Conservation (phyloP, 768 basidiomycete genomes). For the Phanerochaete sordida region DNA sequence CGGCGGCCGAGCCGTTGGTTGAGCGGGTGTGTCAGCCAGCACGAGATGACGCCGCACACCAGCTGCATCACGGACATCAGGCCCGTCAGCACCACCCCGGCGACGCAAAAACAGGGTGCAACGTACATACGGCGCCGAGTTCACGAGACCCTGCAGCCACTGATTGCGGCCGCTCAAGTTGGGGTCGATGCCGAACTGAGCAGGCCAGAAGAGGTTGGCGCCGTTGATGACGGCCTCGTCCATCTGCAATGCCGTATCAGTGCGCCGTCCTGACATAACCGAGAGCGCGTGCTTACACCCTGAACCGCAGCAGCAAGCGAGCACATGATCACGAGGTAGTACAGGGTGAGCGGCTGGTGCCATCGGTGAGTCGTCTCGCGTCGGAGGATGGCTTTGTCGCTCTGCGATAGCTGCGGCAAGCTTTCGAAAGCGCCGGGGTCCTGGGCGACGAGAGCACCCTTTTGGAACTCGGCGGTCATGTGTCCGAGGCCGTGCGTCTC, state of each 20-base stretch:
- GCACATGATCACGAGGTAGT: conserved; percentile 52
- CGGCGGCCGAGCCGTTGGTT: conserved; percentile 57
- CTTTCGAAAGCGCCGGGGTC: conserved; percentile 46
- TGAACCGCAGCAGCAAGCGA: conserved; percentile 79
- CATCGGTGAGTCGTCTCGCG: conserved; percentile 45
- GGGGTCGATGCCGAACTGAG: conserved; percentile 51
- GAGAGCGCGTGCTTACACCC: conserved; percentile 33
- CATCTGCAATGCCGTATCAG: conserved; percentile 25
- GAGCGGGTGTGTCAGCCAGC: conserved; percentile 69
- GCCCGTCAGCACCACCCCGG: not conserved
- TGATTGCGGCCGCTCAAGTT: conserved; percentile 38
- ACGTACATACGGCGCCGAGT: conserved; percentile 50
- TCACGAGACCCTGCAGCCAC: conserved; percentile 75
- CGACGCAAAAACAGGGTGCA: not conserved
- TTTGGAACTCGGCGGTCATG: conserved; percentile 45
- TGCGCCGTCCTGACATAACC: conserved; percentile 9
- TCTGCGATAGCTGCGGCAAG: conserved; percentile 37
- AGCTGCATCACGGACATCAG: conserved; percentile 20
- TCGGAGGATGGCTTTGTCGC: conserved; percentile 40
- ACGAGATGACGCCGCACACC: conserved; percentile 51
- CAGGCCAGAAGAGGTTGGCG: conserved; percentile 51
- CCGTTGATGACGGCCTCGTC: conserved; percentile 57
- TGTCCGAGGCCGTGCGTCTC: conserved; percentile 35
- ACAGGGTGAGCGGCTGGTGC: conserved; percentile 44
- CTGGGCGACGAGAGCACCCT: conserved; percentile 76